phyloP scores from a whole-genome alignment of 257 asterid species.

The Avicennia marina region DNA sequence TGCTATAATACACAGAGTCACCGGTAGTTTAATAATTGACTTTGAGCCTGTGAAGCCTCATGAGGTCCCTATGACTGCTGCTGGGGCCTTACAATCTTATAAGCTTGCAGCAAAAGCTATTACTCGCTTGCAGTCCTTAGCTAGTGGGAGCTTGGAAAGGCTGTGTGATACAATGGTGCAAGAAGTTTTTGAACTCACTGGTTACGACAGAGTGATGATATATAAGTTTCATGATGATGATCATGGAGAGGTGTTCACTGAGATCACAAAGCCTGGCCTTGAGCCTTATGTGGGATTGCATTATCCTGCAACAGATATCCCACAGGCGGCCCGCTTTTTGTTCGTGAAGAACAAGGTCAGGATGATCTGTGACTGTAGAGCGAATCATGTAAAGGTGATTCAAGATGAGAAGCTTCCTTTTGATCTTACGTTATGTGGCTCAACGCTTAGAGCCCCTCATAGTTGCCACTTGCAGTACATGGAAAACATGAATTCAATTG shows the following conservation, averaged over 20 bases:
- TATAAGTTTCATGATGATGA: slow-evolving; percentile 95
- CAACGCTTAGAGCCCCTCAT: slow-evolving; percentile 91
- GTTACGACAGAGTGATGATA: slow-evolving; percentile 89
- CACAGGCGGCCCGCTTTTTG: slow-evolving; percentile 92
- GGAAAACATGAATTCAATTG: slow-evolving; percentile 92
- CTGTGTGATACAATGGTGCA: slow-evolving; percentile 90
- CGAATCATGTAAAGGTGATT: slow-evolving; percentile 65
- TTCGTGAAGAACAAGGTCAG: slow-evolving; percentile 96
- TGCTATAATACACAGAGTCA: slow-evolving; percentile 88
- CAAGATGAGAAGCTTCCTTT: slow-evolving; percentile 75
- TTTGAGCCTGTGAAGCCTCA: slow-evolving; percentile 98
- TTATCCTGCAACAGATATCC: slow-evolving; percentile 95
- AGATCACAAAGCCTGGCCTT: slow-evolving; percentile 79
- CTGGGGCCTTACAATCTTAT: slow-evolving; percentile 93
- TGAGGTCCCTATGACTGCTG: slow-evolving; percentile 97
- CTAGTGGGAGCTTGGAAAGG: slow-evolving; percentile 80
- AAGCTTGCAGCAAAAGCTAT: slow-evolving; percentile 97
- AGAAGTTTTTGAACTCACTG: slow-evolving; percentile 93
- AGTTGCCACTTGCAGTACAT: slow-evolving; percentile 86
- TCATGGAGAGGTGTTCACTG: slow-evolving; percentile 91
- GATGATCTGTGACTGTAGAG: slow-evolving; percentile 89
- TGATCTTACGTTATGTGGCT: slow-evolving; percentile 86
- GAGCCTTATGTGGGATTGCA: slow-evolving; percentile 90
- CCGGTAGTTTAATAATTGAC: slow-evolving; percentile 77
- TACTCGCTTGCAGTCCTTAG: slow-evolving; percentile 78